phyloP scores from a whole-genome alignment of 257 asterid genomes.

The Lavandula angustifolia region DNA sequence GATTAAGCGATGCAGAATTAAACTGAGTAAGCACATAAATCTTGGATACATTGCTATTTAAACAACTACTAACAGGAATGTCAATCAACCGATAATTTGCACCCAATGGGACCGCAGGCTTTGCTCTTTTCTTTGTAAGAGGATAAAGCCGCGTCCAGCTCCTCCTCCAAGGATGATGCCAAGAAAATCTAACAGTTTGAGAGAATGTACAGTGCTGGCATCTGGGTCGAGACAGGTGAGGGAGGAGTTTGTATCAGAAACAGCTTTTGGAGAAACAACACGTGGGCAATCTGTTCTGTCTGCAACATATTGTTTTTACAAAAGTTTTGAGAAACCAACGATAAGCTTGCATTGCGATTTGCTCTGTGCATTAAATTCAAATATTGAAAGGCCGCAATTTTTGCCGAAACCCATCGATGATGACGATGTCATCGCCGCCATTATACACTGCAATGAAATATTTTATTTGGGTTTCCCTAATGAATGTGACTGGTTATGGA shows the following conservation, averaged over 20 bases:
- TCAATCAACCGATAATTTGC: constrained; percentile 67
- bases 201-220: constrained; percentile 49
- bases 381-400: constrained; percentile 31
- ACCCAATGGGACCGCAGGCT: constrained; percentile 71
- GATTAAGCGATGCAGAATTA: constrained; percentile 68
- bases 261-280: constrained; percentile 63
- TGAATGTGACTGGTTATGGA: neutral
- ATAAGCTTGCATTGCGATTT: constrained; percentile 37
- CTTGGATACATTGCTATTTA: constrained; percentile 60
- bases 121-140: constrained; percentile 69
- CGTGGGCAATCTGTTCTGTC: constrained; percentile 32
- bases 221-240: constrained; percentile 70
- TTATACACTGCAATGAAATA: neutral
- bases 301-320: constrained; percentile 17
- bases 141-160: constrained; percentile 66
- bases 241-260: constrained; percentile 57
- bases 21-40: constrained; percentile 69
- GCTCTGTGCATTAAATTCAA: constrained; percentile 18
- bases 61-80: constrained; percentile 65
- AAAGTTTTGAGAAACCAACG: constrained; percentile 41
- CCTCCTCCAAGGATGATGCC: constrained; percentile 78
- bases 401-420: constrained; percentile 41
- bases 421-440: constrained; percentile 54
- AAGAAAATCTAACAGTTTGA: constrained; percentile 4
- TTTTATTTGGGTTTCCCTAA: neutral